These are phyloP conservation scores for Blastobotrys robertii DNA, from an alignment of 805 yeast genomes.

Conservation along the genomic window DNA sequence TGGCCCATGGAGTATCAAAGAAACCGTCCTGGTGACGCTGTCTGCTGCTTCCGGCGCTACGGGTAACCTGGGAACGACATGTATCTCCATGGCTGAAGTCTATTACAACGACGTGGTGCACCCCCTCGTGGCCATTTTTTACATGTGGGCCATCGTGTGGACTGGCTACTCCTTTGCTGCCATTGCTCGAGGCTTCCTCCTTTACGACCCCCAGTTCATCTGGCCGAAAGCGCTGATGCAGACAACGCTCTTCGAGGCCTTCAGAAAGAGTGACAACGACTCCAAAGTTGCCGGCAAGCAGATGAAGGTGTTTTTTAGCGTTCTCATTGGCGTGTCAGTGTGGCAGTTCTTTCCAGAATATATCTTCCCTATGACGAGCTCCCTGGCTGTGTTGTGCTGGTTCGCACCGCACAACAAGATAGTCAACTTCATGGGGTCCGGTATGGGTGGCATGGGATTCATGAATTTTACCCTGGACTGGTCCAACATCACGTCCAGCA, in stretches of 20 bases:
- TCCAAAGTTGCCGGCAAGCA: conserved; percentile 9
- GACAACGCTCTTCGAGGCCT: conserved; percentile 9
- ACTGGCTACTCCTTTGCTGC: conserved; percentile 12
- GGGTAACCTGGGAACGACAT: conserved; percentile 8
- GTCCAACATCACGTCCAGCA: conserved; percentile 8
- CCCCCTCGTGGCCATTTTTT: conserved; percentile 9
- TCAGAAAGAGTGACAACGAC: conserved; percentile 6
- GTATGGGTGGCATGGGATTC: conserved; percentile 12
- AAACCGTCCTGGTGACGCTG: conserved; percentile 17
- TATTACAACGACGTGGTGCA: conserved; percentile 6
- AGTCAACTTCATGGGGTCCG: conserved; percentile 10
- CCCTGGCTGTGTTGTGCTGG: conserved; percentile 9
- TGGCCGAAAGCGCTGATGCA: conserved; percentile 13
- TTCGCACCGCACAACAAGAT: conserved; percentile 7
- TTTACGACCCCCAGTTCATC: conserved; percentile 8
- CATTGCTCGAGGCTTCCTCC: conserved; percentile 8
- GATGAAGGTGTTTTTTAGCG: conserved; percentile 9
- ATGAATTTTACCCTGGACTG: conserved; percentile 8
- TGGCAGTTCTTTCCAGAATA: conserved; percentile 11
- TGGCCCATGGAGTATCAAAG: conserved; percentile 48
- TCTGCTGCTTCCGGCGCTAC: conserved; percentile 11
- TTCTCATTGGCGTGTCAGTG: conserved; percentile 4
- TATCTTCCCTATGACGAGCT: conserved; percentile 8
- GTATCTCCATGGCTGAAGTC: conserved; percentile 8
- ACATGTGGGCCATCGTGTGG: conserved; percentile 13